phyloP scores from a whole-genome alignment of 306 rosid genomes.

The Sphenostylis stenocarpa region DNA sequence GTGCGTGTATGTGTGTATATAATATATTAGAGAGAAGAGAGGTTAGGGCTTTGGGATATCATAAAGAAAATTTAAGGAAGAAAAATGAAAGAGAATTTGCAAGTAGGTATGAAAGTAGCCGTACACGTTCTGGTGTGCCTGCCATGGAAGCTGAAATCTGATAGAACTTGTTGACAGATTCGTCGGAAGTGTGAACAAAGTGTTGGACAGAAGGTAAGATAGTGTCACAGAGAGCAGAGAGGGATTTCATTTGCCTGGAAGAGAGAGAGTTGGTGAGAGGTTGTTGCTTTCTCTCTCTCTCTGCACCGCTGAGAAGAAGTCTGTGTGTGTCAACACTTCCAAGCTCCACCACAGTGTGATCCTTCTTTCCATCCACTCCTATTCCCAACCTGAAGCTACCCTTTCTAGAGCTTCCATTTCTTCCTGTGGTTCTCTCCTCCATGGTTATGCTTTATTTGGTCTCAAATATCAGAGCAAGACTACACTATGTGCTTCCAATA shows the following conservation, averaged over 20 bases:
- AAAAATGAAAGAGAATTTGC: no score
- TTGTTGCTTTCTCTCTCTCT: neutral
- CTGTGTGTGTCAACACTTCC: conserved; percentile 44
- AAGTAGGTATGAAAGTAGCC: neutral
- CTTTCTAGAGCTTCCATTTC: conserved; percentile 26
- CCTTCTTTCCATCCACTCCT: conserved; percentile 5
- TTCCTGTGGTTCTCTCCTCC: neutral
- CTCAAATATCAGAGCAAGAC: neutral
- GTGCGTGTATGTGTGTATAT: neutral
- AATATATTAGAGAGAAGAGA: neutral
- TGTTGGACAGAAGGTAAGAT: conserved; percentile 55
- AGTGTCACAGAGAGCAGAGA: conserved; percentile 63
- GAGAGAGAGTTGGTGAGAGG: conserved; percentile 44
- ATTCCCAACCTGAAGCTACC: conserved; percentile 39
- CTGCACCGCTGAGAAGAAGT: conserved; percentile 26
- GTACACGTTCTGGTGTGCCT: conserved; percentile 57
- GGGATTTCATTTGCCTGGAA: conserved; percentile 54
- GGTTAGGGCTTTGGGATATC: neutral
- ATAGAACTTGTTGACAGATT: conserved; percentile 44
- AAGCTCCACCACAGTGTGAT: conserved; percentile 36
- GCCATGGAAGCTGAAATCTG: conserved; percentile 63
- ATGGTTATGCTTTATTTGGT: neutral
- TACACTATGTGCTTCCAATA: neutral
- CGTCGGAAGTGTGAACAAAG: neutral
- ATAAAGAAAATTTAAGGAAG: neutral